Conservation (phyloP, 1,284 basidiomycete genomes). For the Paramarasmius palmivorus region DNA sequence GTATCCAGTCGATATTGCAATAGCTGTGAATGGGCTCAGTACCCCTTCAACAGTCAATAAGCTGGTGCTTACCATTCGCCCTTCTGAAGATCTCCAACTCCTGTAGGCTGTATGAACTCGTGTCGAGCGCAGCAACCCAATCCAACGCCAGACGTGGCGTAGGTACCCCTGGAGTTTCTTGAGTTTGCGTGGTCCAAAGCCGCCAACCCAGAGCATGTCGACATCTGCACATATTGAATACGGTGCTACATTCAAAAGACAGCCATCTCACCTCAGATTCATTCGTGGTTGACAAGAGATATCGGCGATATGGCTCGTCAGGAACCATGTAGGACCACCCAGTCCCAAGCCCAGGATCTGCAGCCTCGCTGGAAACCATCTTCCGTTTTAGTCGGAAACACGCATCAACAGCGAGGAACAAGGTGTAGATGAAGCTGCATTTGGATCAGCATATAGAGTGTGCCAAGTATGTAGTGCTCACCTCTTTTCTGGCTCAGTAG, state of each 20-base stretch:
- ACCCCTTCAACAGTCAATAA: not conserved
- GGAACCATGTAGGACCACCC: constrained; percentile 17
- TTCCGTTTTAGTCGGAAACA: constrained; percentile 17
- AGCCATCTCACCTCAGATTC: constrained; percentile 14
- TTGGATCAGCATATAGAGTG: too few relatives aligned
- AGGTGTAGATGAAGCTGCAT: constrained; percentile 18
- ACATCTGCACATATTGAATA: constrained; percentile 4
- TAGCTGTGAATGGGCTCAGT: constrained; percentile 19
- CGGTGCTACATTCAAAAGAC: not conserved
- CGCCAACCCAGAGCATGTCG: constrained; percentile 9
- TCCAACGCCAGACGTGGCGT: constrained; percentile 22
- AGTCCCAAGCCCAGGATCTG: constrained; percentile 11
- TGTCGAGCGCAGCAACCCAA: constrained; percentile 20
- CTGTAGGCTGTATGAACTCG: constrained; percentile 18
- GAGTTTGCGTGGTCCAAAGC: constrained; percentile 19
- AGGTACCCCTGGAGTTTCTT: constrained; percentile 7
- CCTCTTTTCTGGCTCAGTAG: not conserved
- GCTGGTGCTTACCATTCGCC: constrained; percentile 24
- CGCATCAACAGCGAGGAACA: constrained; percentile 19
- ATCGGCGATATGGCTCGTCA: constrained; percentile 5
- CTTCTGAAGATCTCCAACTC: constrained; percentile 20
- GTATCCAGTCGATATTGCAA: constrained; percentile 27
- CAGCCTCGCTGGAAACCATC: not conserved
- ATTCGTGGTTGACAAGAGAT: not conserved
- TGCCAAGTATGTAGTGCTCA: not conserved